Base-by-base conservation (phyloP, 2,329 filamentous ascomycete genomes). In the Fusarium sp. region DNA sequence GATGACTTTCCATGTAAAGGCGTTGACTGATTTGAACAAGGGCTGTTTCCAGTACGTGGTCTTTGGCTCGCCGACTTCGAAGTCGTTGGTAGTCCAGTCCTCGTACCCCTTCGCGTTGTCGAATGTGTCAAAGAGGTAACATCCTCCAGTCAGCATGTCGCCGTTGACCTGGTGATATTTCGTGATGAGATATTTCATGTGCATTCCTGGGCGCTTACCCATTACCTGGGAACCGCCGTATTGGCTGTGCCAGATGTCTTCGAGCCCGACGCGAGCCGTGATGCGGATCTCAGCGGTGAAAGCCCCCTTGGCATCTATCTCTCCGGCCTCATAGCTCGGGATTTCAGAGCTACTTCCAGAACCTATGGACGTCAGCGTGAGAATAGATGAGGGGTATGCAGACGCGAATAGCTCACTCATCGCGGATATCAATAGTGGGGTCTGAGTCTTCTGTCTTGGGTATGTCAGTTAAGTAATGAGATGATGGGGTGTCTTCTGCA, bases 21-120 rank as follows among this genome's bases (percentile, higher is more conserved):
- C 28, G 10, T 45, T 34, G 3, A 66, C 68, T 3, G 57, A 53
- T 8, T 65, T 54, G 40, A 71, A 71, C 6, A 66, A 11, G 0
- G 68, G 68, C 8, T 71, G 69, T 5, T 68, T 71, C 69, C 69
- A 71, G 14, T 68, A 71, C 3, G 51, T 65, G 2, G 59, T 65
- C 23, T 68, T 57, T 7, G 69, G 69, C 4, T 71, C 66, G 1
- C 68, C 69, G 2, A 71, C 63, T 42, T 69, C 44, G 20, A 71
- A 71, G 1, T 71, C 68, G 19, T 71, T 65, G 20, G 52, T 69
- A 0, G 68, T 68, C 68, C 69, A 71, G n/a, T 61, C 34, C 9
- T 65, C 51, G 2, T 15, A 71, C 1, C 36, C 40, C 6, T 68
- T 49, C 7, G 66, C 66, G 1, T 71, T 56, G 1, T 69, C 48